phyloP scores from a whole-genome alignment of 2,329 filamentous ascomycete species.

The Rhynchosporium graminicola region DNA sequence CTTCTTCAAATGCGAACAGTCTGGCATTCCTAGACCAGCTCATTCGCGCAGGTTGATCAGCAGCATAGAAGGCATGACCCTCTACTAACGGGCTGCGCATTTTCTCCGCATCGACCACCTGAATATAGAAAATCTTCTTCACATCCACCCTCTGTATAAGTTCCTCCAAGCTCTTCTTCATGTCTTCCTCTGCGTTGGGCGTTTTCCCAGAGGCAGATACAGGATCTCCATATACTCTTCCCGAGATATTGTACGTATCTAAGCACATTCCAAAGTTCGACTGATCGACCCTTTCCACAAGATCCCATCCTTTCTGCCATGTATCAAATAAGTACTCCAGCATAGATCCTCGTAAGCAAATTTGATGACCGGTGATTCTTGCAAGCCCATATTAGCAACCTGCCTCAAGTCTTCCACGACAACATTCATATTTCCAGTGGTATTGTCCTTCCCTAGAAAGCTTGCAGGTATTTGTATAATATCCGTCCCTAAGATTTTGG shows the following conservation, averaged over 20 bases:
- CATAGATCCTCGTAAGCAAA: conserved; percentile 74
- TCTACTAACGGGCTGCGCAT: conserved; percentile 57
- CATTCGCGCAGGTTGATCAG: conserved; percentile 64
- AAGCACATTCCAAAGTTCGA: conserved; percentile 74
- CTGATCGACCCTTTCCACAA: conserved; percentile 63
- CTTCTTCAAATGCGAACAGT: conserved; percentile 65
- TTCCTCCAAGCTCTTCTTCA: conserved; percentile 42
- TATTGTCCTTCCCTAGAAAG: conserved; percentile 51
- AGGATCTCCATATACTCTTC: conserved; percentile 69
- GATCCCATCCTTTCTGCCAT: conserved; percentile 72
- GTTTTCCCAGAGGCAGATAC: conserved; percentile 52
- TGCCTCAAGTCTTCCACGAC: conserved; percentile 63
- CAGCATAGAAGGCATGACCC: conserved; percentile 58
- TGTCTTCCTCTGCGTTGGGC: conserved; percentile 54
- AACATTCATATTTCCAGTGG: conserved; percentile 52
- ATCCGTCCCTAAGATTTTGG: conserved; percentile 63
- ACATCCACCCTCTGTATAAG: conserved; percentile 50
- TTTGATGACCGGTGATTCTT: conserved; percentile 55
- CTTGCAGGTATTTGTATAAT: conserved; percentile 73
- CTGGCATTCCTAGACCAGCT: conserved; percentile 76
- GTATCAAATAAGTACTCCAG: conserved; percentile 71
- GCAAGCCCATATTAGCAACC: conserved; percentile 66
- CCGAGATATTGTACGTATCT: conserved; percentile 77
- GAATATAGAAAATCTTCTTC: conserved; percentile 71
- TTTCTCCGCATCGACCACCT: conserved; percentile 72